Evolutionary conservation across 2,329 filamentous ascomycete genomes (phyloP), one percentile per base, ranked within the genome.

Genomic region (Neurospora crassa): DNA sequence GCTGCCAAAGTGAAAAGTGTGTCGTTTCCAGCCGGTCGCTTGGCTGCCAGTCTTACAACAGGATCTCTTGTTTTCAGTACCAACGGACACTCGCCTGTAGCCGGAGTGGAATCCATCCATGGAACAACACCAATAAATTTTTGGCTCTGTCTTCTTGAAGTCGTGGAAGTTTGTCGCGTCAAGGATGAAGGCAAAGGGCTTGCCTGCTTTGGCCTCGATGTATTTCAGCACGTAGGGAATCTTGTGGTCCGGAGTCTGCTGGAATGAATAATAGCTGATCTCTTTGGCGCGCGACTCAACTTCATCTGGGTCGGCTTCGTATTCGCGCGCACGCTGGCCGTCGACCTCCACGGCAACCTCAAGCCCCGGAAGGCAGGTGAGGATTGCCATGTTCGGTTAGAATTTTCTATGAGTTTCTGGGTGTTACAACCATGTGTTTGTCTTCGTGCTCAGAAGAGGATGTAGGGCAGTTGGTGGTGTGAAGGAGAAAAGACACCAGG

Each of bases 161-260:
- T 6, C 6, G 16, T 7, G 5, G 24, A 12, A 53, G 5, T 53
- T 16, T 7, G 14, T 63, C 53, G 18, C 8, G 5, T 63, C 53
- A 18, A 34, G 1, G 4, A 63, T 16, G 12, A 71, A 70, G 11
- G 1, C 1, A 67, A 71, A 74, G 5, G 14, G 10, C 0, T 68
- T 68, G 7, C 68, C 72, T 1, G 71, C 47, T 20, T 73, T 72
- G n/a, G 42, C 73, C 29, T 72, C 70, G 29, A 74, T 71, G 63
- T 73, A 73, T n/a, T 71, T 71, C 8, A 72, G 2, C 2, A 73
- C 11, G 53, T 70, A 68, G 18, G 70, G 72, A 3, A 14, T 7
- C 24, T 14, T 16, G 11, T 40, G 40, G 11, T 14, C 24, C 16
- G 7, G 29, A 5, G 16, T 12, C 3, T 59, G 47, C 0, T 11